Conservation (phyloP, 2,329 filamentous ascomycete species). For the Didymella arachidicola region DNA sequence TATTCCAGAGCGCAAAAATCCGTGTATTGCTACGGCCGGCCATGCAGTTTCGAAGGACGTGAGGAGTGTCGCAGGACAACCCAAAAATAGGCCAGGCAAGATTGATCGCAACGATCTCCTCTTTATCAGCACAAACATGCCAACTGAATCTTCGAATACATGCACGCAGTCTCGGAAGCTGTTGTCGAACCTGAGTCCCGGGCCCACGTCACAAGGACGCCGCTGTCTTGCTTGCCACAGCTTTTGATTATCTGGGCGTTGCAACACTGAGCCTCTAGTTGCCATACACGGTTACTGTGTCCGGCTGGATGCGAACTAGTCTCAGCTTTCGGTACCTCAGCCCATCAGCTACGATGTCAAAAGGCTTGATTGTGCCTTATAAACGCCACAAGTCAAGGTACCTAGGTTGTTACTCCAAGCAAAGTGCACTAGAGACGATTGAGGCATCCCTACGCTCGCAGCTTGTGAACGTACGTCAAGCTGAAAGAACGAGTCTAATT, state of each 20-base stretch:
- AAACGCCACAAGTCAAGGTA: conserved; percentile 3
- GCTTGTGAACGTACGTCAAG: background rate
- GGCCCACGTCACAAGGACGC: conserved; percentile 1
- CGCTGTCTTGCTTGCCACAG: conserved; percentile 6
- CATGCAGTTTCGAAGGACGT: background rate
- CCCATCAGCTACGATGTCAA: conserved; percentile 5
- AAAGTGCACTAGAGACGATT: conserved; percentile 5
- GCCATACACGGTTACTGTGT: conserved; percentile 5
- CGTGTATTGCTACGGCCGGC: background rate
- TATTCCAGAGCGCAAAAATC: too few species aligned
- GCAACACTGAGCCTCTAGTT: conserved; percentile 1
- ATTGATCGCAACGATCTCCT: conserved; percentile 2
- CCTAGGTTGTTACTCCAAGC: background rate
- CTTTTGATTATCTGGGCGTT: background rate
- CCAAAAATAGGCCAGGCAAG: conserved; percentile 3
- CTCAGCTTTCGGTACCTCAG: conserved; percentile 8
- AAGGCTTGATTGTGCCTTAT: conserved; percentile 12
- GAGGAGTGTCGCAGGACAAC: background rate
- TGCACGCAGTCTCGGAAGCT: conserved; percentile 1
- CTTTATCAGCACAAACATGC: conserved; percentile 12
- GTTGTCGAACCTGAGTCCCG: background rate
- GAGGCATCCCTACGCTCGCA: conserved; percentile 2
- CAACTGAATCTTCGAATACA: conserved; percentile 7
- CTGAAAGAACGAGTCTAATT: background rate
- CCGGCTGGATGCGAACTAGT: conserved; percentile 2